Evolutionary conservation across 73 alveolate genomes (phyloP).

Genomic region (Halteria grandinella): DNA sequence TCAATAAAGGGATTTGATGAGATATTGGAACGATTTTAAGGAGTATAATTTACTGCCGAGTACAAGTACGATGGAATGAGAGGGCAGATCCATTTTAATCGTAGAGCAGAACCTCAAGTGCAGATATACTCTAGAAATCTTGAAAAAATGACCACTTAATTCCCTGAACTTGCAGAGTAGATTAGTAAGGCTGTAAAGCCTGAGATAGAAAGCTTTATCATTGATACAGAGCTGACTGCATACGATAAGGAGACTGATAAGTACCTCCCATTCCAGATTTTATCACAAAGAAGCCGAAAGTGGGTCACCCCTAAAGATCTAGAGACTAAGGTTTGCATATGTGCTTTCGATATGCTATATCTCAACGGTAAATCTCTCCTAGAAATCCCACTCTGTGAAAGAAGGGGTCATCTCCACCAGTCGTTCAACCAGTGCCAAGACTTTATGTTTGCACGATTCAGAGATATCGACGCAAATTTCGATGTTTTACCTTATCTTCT

Average conservation of each 20-base stretch:
- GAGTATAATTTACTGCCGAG: slow-evolving; percentile 93
- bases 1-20: slow-evolving; percentile 90
- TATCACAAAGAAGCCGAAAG: slow-evolving; percentile 89
- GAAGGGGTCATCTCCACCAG: slow-evolving; percentile 16
- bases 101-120: slow-evolving; percentile 42
- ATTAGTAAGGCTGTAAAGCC: neutral
- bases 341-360: slow-evolving; percentile 6
- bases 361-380: slow-evolving; percentile 9
- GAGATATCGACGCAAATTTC: slow-evolving; percentile 78
- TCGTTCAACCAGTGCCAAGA: slow-evolving; percentile 50
- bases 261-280: slow-evolving; percentile 92
- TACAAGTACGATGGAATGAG: slow-evolving; percentile 98
- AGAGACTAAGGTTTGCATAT: slow-evolving; percentile 10
- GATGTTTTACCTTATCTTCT: slow-evolving; percentile 87
- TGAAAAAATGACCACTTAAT: slow-evolving; percentile 96
- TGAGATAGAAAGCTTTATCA: slow-evolving; percentile 76
- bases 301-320: slow-evolving; percentile 87
- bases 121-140: slow-evolving; percentile 92
- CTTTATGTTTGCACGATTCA: slow-evolving; percentile 82
- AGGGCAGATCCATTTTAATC: slow-evolving; percentile 89
- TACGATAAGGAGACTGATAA: slow-evolving; percentile 83
- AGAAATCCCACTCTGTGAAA: neutral
- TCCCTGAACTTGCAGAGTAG: slow-evolving; percentile 95
- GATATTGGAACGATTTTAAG: slow-evolving; percentile 86
- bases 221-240: slow-evolving; percentile 98